These are phyloP conservation scores for Pseudogymnoascus sp. DNA, from an alignment of 2,329 filamentous ascomycete species.

Conservation along the genomic window DNA sequence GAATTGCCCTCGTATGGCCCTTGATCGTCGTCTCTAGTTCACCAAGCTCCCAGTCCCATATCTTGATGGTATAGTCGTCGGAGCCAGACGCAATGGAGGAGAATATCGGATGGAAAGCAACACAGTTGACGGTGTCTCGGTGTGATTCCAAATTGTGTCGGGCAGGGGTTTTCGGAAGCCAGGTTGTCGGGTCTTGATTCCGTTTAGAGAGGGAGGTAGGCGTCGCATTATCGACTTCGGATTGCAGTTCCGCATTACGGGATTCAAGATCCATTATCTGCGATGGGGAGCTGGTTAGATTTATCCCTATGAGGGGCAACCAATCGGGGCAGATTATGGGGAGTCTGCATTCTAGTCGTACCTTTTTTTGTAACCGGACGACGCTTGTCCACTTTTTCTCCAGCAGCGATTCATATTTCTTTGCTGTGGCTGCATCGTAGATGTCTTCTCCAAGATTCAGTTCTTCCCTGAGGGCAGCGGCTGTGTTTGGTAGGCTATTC, in stretches of 20 bases:
- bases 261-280: slow-evolving; percentile 92
- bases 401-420: slow-evolving; percentile 87
- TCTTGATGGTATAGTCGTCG: slow-evolving; percentile 89
- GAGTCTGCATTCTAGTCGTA: slow-evolving; percentile 30
- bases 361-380: slow-evolving; percentile 91
- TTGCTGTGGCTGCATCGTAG: slow-evolving; percentile 73
- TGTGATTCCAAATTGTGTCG: slow-evolving; percentile 79
- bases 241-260: slow-evolving; percentile 62
- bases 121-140: slow-evolving; percentile 69
- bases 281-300: slow-evolving; percentile 29
- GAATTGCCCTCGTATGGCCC: slow-evolving; percentile 79
- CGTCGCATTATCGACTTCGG: slow-evolving; percentile 76
- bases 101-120: slow-evolving; percentile 89
- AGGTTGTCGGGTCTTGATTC: slow-evolving; percentile 75
- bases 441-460: slow-evolving; percentile 57
- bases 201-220: slow-evolving; percentile 63
- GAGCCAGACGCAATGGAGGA: slow-evolving; percentile 83
- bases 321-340: neutral
- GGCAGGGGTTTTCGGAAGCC: slow-evolving; percentile 77
- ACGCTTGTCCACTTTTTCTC: slow-evolving; percentile 99
- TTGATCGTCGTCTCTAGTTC: slow-evolving; percentile 87
- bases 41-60: slow-evolving; percentile 94
- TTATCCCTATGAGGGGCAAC: neutral
- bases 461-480: slow-evolving; percentile 66
- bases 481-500: slow-evolving; percentile 60